Base-by-base conservation (phyloP, 2,329 filamentous ascomycete species). In the Bipolaris victoriae region DNA sequence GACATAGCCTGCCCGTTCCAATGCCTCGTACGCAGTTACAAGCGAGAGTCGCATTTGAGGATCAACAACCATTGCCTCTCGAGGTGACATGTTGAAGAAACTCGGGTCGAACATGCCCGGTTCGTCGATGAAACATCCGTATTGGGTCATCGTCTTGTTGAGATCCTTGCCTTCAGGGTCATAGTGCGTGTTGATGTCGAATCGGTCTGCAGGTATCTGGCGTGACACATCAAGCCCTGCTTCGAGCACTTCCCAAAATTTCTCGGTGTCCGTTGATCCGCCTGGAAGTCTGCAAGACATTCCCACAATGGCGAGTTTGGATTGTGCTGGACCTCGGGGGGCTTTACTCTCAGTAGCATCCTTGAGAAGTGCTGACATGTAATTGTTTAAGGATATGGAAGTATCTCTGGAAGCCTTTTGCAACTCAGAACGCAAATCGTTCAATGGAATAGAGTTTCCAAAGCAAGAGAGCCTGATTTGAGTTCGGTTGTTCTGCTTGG, bases 241-340 rank as follows among this genome's bases (percentile, higher is more conserved):
- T 20, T 70, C 55, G 16, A 70, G 60, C 7, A 77, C 46, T 16
- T 75, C 58, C 76, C 76, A 78, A 24, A 76, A 74, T 7, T 67
- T 67, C 29, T 74, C 68, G 3, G 71, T 72, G 31, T 54, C 48
- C 7, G 62, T 65, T 11, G 46, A 53, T 18, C 69, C 66, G 2
- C 59, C 69, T 7, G 76, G 75, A 22, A 77, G 61, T 37, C 75
- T 66, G 53, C 76, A 77, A 9, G 75, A 71, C 49, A 74, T 61
- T 7, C 77, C 77, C n/a, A 78, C 63, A 18, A 79, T 71, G 9
- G 74, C 77, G 10, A 63, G 51, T 39, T 64, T 64, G 7, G 58
- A 49, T 18, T 59, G 51, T n/a, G 31, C 22, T n/a, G 59, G 26
- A 13, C 48, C 48, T 36, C 55, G 51, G 6, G 52, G 49, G 11